Percentiles rank a stretch among this genome's conserved stretches.
phyloP scores from a whole-genome alignment of 169 alveolate species.

The Condylostoma magnum region DNA sequence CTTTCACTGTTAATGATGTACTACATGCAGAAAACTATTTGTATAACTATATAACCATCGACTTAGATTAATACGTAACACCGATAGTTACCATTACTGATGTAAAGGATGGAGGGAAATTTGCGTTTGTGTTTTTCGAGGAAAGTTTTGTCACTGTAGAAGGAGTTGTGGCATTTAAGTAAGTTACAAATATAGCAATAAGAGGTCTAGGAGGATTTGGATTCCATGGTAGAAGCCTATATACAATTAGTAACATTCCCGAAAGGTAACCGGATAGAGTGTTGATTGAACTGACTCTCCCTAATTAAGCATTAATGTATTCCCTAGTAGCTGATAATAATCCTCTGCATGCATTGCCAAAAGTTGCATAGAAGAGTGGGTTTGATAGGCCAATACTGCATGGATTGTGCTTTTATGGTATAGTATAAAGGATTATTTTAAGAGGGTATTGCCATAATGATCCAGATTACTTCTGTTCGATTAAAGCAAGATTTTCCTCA shows the following conservation, averaged over 20 bases:
- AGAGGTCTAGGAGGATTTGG: constrained; percentile 82
- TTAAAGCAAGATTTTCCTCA: constrained; percentile 60
- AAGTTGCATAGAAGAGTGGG: constrained; percentile 74
- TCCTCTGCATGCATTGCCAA: constrained; percentile 77
- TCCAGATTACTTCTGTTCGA: constrained; percentile 25
- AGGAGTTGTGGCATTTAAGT: constrained; percentile 28
- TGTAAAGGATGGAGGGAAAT: constrained; percentile 64
- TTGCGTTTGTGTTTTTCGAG: constrained; percentile 51
- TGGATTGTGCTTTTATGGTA: constrained; percentile 82
- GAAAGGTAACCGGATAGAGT: constrained; percentile 58
- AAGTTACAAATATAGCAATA: constrained; percentile 30
- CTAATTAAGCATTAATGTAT: constrained; percentile 75
- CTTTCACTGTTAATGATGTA: constrained; percentile 78
- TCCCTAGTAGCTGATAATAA: constrained; percentile 79
- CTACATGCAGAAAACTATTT: constrained; percentile 84
- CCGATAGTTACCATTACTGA: constrained; percentile 41
- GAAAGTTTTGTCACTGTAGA: constrained; percentile 29
- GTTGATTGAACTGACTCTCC: constrained; percentile 43
- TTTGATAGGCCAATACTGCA: constrained; percentile 83
- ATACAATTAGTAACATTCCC: constrained; percentile 48
- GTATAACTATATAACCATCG: constrained; percentile 42
- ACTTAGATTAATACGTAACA: constrained; percentile 30
- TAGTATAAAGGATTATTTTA: constrained; percentile 55
- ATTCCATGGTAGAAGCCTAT: constrained; percentile 43
- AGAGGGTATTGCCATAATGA: constrained; percentile 52